phyloP scores from a whole-genome alignment of 2,329 filamentous ascomycete species.

The Aquanectria penicillioides region DNA sequence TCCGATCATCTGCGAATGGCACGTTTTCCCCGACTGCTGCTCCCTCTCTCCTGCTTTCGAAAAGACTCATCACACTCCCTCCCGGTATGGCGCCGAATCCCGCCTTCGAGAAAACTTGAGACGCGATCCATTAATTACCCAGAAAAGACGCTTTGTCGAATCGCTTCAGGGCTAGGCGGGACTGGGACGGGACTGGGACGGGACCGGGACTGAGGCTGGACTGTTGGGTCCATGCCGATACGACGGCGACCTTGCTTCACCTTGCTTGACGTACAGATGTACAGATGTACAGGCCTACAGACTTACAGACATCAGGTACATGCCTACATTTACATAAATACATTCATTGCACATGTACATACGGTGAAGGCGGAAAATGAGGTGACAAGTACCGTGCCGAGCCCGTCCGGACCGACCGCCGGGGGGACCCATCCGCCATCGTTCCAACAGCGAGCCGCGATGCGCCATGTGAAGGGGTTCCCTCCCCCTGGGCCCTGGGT shows the following conservation, averaged over 20 bases:
- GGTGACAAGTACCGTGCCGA: constrained; percentile 41
- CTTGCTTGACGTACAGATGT: too few species aligned
- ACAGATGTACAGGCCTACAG: too few species aligned
- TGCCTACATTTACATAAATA: too few species aligned
- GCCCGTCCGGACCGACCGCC: constrained; percentile 37
- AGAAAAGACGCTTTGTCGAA: constrained; percentile 8
- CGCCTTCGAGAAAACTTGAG: constrained; percentile 2
- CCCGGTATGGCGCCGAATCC: constrained; percentile 29
- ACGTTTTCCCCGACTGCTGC: constrained; percentile 8
- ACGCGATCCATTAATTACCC: constrained; percentile 25
- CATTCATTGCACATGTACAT: background rate
- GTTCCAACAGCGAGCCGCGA: background rate
- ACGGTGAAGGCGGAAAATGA: constrained; percentile 27
- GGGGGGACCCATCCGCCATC: constrained; percentile 12
- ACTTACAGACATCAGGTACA: too few species aligned
- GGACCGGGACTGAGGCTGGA: too few species aligned
- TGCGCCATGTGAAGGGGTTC: background rate
- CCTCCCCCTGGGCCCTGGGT: too few species aligned
- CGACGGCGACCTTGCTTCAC: background rate
- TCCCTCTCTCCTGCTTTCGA: constrained; percentile 30
- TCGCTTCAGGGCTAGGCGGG: too few species aligned
- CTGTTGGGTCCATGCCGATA: background rate
- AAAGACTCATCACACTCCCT: too few species aligned
- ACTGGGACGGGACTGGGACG: too few species aligned
- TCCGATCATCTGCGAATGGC: constrained; percentile 21